Base-by-base conservation (phyloP, 2,329 filamentous ascomycete genomes). In the Talaromyces verruculosus region DNA sequence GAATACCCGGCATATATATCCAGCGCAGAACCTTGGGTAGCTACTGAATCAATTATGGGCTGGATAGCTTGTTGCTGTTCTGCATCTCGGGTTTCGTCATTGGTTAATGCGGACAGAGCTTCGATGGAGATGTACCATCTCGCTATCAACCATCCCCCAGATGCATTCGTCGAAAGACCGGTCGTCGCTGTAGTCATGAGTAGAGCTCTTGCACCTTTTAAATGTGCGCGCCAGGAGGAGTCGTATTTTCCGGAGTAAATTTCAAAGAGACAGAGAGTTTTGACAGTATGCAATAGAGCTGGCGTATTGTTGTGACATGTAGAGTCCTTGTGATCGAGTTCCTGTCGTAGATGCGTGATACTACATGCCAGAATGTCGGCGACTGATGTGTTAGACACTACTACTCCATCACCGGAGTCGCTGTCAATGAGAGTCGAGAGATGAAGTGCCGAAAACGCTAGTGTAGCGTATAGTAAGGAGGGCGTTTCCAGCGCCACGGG, bases 121-220 rank as follows among this genome's bases (percentile, higher is more conserved):
- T 72, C 68, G n/a, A 73, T 68, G 11, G 72, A 72, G 45, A 58
- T 59, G 58, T 70, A 73, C 72, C 72, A 73, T 63, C 68, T 59
- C 68, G 37, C 39, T 70, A 55, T 53, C 30, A 59, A 19, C 61
- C 25, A 66, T 39, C 11, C 60, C 41, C 19, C 65, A 57, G 17
- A 65, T 58, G 30, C 55, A 57, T 28, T 70, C 28, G 28, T 37
- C 5, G 53, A 13, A 5, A 37, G 53, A 5, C 11, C 4, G 5
- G n/a, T 22, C 35, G 22, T 49, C 2, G 45, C 3, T 45, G 47
- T 53, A 2, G 49, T 53, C 2, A 3, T 37, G 53, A 57, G 53
- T 3, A 72, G 60, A 11, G 70, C 71, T 15, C 69, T 71, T 15
- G 71, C 71, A 25, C 71, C 71, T 41, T 71, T 71, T 17, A 73